These are phyloP conservation scores for Nematodospora anomalae DNA, from an alignment of 1,139 yeast genomes.

Conservation along the genomic window DNA sequence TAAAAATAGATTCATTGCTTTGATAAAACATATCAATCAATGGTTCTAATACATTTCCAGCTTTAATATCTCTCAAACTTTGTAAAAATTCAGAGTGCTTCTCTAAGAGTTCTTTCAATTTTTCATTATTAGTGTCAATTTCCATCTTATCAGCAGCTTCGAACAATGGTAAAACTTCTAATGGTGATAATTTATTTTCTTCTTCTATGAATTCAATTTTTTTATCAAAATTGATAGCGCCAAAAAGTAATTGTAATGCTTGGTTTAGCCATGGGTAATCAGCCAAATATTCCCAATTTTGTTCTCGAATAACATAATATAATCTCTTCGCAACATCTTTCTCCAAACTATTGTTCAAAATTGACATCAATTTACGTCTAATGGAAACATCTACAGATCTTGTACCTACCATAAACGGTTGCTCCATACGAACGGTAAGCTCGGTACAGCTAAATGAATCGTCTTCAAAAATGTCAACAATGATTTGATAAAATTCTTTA, in stretches of 20 bases:
- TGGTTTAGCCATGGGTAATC: slow-evolving; percentile 96
- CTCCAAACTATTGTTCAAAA: slow-evolving; percentile 79
- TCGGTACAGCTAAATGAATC: slow-evolving; percentile 80
- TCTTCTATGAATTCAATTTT: slow-evolving; percentile 43
- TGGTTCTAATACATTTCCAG: slow-evolving; percentile 66
- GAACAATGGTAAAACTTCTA: slow-evolving; percentile 46
- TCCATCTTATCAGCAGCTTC: slow-evolving; percentile 25
- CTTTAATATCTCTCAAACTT: slow-evolving; percentile 44
- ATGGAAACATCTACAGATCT: slow-evolving; percentile 75
- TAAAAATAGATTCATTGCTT: slow-evolving; percentile 74
- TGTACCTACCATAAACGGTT: slow-evolving; percentile 94
- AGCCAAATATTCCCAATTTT: slow-evolving; percentile 93
- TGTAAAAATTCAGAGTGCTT: slow-evolving; percentile 55
- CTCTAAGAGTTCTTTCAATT: slow-evolving; percentile 38
- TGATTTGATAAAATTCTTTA: slow-evolving; percentile 79
- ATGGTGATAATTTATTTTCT: slow-evolving; percentile 57
- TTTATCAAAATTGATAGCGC: slow-evolving; percentile 62
- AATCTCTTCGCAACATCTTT: slow-evolving; percentile 75
- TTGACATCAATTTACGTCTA: slow-evolving; percentile 76
- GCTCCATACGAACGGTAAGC: slow-evolving; percentile 92
- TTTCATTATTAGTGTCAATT: slow-evolving; percentile 23
- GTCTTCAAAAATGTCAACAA: slow-evolving; percentile 85
- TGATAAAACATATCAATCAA: slow-evolving; percentile 80
- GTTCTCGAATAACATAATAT: slow-evolving; percentile 84
- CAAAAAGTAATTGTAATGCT: slow-evolving; percentile 83